Base-by-base conservation (phyloP, 1,284 basidiomycete species). In the Microbotryum violaceum region DNA sequence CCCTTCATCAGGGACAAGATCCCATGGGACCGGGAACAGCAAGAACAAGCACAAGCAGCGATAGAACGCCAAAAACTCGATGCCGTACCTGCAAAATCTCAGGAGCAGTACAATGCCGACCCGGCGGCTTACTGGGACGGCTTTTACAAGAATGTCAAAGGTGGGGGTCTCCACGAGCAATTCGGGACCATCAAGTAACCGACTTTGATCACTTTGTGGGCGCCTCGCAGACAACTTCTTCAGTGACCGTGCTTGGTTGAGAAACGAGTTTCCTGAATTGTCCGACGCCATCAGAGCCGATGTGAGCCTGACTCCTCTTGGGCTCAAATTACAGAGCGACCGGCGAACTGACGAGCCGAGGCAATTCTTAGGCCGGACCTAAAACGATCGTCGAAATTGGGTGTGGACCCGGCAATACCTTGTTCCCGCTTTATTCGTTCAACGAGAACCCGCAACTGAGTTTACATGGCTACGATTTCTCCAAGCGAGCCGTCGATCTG, bases 161-260 rank as follows among this genome's bases (percentile, higher is more conserved):
- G 74, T 56, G 25, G 12, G 12, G 37, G 12, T 3, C 37, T 16
- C 1, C 37, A 16, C 9, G 14, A 42, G 16, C 12, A 18, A 18
- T 10, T 42, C 37, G 9, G 8, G 9, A 31, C 27, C 5, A 6
- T 27, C 27, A 31, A 10, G 8, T 7, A 31, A 31, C 31, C 7
- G 8, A 31, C 9, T 31, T 8, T 31, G 8, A 31, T 10, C 9
- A 31, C 31, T 31, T 31, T 10, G 8, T 8, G 31, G 8, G 31
- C 31, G 1, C 31, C 12, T 1, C 9, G 27, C 48, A 70, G 80
- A 77, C 70, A 91, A 90, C 67, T 97, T 97, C 77, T 97, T 97
- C 79, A 86, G 88, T 54, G 85, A 96, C 76, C 81, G 92, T 57
- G 88, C 90, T 78, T 97, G 92, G 91, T 79, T 96, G n/a, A 84